Percentiles rank a stretch among this genome's conserved stretches.
These are phyloP conservation scores for Picocystis salinarum DNA, from an alignment of 139 green algal species.

Conservation along the genomic window DNA sequence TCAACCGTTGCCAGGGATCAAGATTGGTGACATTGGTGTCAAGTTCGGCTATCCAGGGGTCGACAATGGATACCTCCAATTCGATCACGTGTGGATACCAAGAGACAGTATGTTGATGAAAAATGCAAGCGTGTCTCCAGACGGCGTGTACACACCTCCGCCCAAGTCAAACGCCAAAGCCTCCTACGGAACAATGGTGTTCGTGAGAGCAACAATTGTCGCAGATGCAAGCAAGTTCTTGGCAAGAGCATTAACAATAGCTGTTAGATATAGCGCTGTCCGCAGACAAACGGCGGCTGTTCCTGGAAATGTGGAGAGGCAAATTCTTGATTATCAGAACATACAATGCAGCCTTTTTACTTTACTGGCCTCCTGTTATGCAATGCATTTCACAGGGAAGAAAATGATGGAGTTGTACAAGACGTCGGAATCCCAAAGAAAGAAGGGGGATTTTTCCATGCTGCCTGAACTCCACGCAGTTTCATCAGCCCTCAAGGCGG, in stretches of 20 bases:
- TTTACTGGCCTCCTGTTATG: slow-evolving; percentile 59
- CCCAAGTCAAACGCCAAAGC: slow-evolving; percentile 64
- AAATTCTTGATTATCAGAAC: slow-evolving; percentile 88
- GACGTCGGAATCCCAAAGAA: background rate
- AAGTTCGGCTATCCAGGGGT: slow-evolving; percentile 60
- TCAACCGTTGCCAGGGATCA: slow-evolving; percentile 60
- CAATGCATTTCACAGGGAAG: slow-evolving; percentile 57
- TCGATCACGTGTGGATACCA: slow-evolving; percentile 22
- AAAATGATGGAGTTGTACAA: slow-evolving; percentile 33
- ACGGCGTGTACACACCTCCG: slow-evolving; percentile 62
- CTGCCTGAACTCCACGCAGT: slow-evolving; percentile 81
- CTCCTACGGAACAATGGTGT: slow-evolving; percentile 83
- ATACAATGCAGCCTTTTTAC: slow-evolving; percentile 54
- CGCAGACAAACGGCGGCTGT: slow-evolving; percentile 51
- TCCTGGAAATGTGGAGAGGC: slow-evolving; percentile 33
- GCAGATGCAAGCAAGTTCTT: slow-evolving; percentile 42
- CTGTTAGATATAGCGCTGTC: slow-evolving; percentile 58
- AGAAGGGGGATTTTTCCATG: slow-evolving; percentile 49
- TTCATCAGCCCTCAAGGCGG: slow-evolving; percentile 59
- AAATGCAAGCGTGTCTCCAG: slow-evolving; percentile 48
- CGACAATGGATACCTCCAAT: slow-evolving; percentile 71
- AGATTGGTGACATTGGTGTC: slow-evolving; percentile 80
- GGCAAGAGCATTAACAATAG: slow-evolving; percentile 61
- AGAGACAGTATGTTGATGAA: slow-evolving; percentile 72
- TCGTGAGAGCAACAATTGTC: slow-evolving; percentile 70